Evolutionary conservation across 768 basidiomycete species (phyloP).

Genomic region (Pisolithus marmoratus): DNA sequence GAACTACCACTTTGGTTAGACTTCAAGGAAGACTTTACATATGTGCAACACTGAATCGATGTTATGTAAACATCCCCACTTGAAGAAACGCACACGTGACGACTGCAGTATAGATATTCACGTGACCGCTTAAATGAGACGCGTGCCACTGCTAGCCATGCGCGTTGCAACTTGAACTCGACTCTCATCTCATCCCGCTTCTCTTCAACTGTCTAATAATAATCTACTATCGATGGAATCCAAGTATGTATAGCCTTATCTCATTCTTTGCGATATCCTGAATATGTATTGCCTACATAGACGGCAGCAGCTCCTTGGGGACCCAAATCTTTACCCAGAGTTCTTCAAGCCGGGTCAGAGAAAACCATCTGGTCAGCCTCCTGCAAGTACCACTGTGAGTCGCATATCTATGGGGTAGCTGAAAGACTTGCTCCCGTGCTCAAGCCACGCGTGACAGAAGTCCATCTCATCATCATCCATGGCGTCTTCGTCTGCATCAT

Average conservation of each 20-base stretch:
- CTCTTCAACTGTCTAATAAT: constrained; percentile 3
- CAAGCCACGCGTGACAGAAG: constrained; percentile 7
- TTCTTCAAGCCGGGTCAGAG: constrained; percentile 21
- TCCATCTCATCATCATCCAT: constrained; percentile 16
- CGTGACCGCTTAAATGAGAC: constrained; percentile 14
- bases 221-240: constrained; percentile 19
- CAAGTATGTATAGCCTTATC: constrained; percentile 9
- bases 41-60: no score
- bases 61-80: no score
- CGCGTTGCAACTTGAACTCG: background rate
- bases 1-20: no score
- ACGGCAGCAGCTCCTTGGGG: constrained; percentile 21
- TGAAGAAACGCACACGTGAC: no score
- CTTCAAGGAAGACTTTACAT: no score
- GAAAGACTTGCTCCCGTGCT: background rate
- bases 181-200: background rate
- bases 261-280: background rate
- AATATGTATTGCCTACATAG: constrained; percentile 2
- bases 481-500: constrained; percentile 13
- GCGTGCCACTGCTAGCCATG: constrained; percentile 15
- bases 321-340: constrained; percentile 24
- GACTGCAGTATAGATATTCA: constrained; percentile 1
- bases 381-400: constrained; percentile 19
- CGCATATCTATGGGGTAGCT: background rate
- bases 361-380: constrained; percentile 2